Evolutionary conservation across 2,329 filamentous ascomycete species (phyloP).

Genomic region (Botrytis hyacinthi): DNA sequence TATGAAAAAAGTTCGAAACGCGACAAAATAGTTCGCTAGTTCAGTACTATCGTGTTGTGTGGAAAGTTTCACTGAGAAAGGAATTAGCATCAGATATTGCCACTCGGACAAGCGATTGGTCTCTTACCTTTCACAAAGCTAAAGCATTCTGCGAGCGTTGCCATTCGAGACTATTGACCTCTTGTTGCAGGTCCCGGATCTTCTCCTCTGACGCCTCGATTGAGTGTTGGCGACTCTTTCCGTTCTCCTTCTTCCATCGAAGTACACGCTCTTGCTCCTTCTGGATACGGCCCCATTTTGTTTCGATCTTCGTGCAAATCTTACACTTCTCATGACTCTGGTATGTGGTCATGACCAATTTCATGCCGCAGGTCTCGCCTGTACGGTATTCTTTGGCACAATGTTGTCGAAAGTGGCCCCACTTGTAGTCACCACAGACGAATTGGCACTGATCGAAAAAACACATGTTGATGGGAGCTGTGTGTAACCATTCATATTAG

Average conservation of each 20-base stretch:
- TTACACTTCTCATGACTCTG: slow-evolving; percentile 65
- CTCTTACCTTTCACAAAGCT: slow-evolving; percentile 17
- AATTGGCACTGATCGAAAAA: slow-evolving; percentile 91
- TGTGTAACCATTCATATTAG: slow-evolving; percentile 26
- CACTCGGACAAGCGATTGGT: slow-evolving; percentile 17
- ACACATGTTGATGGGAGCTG: slow-evolving; percentile 65
- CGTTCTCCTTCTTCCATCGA: slow-evolving; percentile 69
- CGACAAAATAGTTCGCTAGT: slow-evolving; percentile 17
- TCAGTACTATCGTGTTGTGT: neutral
- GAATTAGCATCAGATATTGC: slow-evolving; percentile 14
- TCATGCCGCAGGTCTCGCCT: slow-evolving; percentile 94
- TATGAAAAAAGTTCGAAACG: slow-evolving; percentile 22
- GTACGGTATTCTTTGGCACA: slow-evolving; percentile 94
- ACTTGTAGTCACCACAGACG: slow-evolving; percentile 87
- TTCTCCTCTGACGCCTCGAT: slow-evolving; percentile 70
- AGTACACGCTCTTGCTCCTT: slow-evolving; percentile 73
- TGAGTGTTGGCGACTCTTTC: slow-evolving; percentile 56
- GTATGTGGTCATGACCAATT: slow-evolving; percentile 76
- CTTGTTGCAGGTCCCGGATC: slow-evolving; percentile 62
- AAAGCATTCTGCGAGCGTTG: slow-evolving; percentile 17
- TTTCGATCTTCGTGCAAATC: slow-evolving; percentile 84
- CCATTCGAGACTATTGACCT: slow-evolving; percentile 50
- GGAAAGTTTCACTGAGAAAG: slow-evolving; percentile 12
- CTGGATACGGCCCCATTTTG: slow-evolving; percentile 71
- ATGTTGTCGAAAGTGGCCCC: slow-evolving; percentile 88